Evolutionary conservation across 176 grass and related monocot species (phyloP).

Genomic region (Themeda triandra): DNA sequence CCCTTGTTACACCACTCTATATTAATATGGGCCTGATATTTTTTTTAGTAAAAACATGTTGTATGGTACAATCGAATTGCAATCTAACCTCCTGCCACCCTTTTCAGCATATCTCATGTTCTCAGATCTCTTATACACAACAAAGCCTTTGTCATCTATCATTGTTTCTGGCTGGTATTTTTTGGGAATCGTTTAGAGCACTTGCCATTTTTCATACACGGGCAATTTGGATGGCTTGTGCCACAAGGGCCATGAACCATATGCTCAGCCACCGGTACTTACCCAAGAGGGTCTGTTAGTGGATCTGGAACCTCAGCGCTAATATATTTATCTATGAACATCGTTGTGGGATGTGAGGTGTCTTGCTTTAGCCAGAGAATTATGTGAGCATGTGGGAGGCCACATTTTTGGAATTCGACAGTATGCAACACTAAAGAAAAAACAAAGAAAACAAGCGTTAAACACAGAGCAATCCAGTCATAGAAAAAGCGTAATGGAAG

Average conservation of each 20-base stretch:
- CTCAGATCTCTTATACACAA: not conserved
- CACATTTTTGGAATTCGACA: not conserved
- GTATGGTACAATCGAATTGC: too few species aligned
- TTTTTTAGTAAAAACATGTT: too few species aligned
- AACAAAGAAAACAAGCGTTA: too few species aligned
- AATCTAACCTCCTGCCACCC: not conserved
- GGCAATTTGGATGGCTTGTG: not conserved
- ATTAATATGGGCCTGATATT: too few species aligned
- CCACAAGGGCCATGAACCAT: not conserved
- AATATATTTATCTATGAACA: not conserved
- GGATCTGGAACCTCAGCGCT: not conserved
- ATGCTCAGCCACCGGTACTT: not conserved
- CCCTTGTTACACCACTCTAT: too few species aligned
- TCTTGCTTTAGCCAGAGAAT: not conserved
- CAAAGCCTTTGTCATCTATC: not conserved
- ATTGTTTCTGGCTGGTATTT: not conserved
- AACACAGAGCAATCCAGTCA: too few species aligned
- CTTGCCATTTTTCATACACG: not conserved
- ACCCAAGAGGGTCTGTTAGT: not conserved
- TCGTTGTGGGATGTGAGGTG: not conserved
- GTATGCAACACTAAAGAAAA: not conserved
- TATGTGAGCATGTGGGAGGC: not conserved
- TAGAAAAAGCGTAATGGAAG: too few species aligned
- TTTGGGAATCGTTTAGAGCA: not conserved
- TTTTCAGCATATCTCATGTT: not conserved